phyloP scores from a whole-genome alignment of 371 early-diverging fungal species.

The Massospora cicadina region DNA sequence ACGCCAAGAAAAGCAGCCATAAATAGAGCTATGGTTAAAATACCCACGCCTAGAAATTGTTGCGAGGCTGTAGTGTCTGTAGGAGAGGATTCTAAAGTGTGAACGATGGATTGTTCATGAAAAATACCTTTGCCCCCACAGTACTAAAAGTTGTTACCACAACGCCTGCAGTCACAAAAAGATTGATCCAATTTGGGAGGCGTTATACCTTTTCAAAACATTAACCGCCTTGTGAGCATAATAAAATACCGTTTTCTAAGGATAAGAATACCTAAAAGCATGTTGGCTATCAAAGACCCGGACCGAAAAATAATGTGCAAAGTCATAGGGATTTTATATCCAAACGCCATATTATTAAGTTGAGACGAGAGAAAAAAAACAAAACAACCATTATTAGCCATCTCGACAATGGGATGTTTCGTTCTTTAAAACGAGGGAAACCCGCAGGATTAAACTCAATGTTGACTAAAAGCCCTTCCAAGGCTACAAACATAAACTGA shows the following conservation, averaged over 20 bases:
- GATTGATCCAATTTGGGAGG: slow-evolving; percentile 37
- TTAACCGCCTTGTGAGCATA: not conserved
- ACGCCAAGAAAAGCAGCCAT: slow-evolving; percentile 65
- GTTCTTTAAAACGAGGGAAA: slow-evolving; percentile 34
- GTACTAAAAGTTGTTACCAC: slow-evolving; percentile 36
- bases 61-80: slow-evolving; percentile 19
- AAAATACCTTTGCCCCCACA: not conserved
- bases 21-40: slow-evolving; percentile 53
- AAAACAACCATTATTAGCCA: slow-evolving; percentile 61
- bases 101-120: not conserved
- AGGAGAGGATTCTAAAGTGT: not conserved
- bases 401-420: slow-evolving; percentile 42
- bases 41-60: slow-evolving; percentile 46
- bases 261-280: slow-evolving; percentile 57
- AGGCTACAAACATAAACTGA: slow-evolving; percentile 60
- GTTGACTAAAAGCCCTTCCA: slow-evolving; percentile 48
- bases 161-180: slow-evolving; percentile 65
- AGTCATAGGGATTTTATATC: slow-evolving; percentile 62
- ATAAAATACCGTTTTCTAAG: slow-evolving; percentile 40
- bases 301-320: slow-evolving; percentile 81
- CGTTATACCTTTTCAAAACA: slow-evolving; percentile 16
- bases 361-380: slow-evolving; percentile 59
- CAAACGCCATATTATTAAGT: slow-evolving; percentile 66
- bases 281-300: slow-evolving; percentile 62
- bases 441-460: slow-evolving; percentile 24